Evolutionary conservation across 2,329 filamentous ascomycete genomes (phyloP), one percentile per base, ranked within the genome.

Genomic region (Coniochaeta ligniaria): DNA sequence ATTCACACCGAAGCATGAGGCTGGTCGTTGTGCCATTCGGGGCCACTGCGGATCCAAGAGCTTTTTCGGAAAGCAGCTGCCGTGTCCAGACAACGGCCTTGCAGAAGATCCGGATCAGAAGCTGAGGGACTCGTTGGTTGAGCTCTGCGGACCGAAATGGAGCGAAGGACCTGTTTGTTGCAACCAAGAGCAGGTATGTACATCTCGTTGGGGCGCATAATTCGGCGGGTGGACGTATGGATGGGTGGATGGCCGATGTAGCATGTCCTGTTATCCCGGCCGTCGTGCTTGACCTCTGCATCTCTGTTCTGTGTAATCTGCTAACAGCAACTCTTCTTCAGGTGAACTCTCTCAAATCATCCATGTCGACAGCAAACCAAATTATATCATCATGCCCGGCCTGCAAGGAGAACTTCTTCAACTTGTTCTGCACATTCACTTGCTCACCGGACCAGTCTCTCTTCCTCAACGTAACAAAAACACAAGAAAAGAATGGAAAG

Each of bases 321-420:
- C 47, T 52, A 28, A 52, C 47, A 38, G 38, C 1, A 20, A 3
- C 7, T 22, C 9, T 38, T 24, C 31, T 38, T 28, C 69, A 93
- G 89, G 81, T 99, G 60, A 84, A 90, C 67, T 82, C 89, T 1
- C 85, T 99, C 63, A 88, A 91, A 68, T 88, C 85, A 63, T 96
- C 96, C 70, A 83, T 99, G 61, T 89, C 91, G 66, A 91, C 91
- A 24, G 94, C 92, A 1, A 92, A 93, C 67, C 87, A 89, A 62
- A 89, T 99, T 70, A 92, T 99, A 72, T 88, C 92, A 28, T 92
- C 92, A 11, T 99, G 95, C 73, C 95, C 95, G 1, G 95, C 96
- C 35, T 99, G 95, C 83, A 96, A 95, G 75, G 89, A 93, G 69
- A 99, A 99, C 79, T 99, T 99, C 80, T 98, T 91, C 80, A 96